phyloP scores from a whole-genome alignment of 2,329 filamentous ascomycete genomes.

The Curvularia spicifera region DNA sequence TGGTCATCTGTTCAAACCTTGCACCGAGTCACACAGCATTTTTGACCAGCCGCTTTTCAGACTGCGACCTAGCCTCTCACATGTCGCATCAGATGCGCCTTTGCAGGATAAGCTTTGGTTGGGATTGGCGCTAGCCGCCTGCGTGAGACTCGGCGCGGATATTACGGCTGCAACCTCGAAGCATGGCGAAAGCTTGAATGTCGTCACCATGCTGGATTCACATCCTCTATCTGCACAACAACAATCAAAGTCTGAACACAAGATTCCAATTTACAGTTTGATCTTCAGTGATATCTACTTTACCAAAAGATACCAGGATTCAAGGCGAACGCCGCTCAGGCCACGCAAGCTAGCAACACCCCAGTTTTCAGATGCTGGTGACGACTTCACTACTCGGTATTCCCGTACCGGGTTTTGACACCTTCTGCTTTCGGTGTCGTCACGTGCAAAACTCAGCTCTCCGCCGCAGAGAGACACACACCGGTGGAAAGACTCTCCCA shows the following conservation, averaged over 20 bases:
- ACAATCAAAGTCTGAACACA: background rate
- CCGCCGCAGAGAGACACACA: background rate
- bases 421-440: background rate
- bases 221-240: background rate
- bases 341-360: background rate
- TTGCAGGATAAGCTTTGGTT: constrained; percentile 11
- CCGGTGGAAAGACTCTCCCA: background rate
- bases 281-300: background rate
- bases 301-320: background rate
- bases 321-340: no score
- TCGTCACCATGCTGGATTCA: background rate
- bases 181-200: constrained; percentile 23
- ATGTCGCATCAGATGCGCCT: constrained; percentile 1
- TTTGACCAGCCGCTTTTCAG: background rate
- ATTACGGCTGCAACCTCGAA: constrained; percentile 9
- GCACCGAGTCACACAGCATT: background rate
- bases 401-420: background rate
- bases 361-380: background rate
- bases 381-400: background rate
- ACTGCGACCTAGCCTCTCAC: background rate
- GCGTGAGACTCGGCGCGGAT: constrained; percentile 1
- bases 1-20: background rate
- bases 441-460: background rate
- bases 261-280: background rate
- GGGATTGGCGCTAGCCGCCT: constrained; percentile 8